Conservation (phyloP, 768 basidiomycete genomes). For the Macrolepiota dolichaula region DNA sequence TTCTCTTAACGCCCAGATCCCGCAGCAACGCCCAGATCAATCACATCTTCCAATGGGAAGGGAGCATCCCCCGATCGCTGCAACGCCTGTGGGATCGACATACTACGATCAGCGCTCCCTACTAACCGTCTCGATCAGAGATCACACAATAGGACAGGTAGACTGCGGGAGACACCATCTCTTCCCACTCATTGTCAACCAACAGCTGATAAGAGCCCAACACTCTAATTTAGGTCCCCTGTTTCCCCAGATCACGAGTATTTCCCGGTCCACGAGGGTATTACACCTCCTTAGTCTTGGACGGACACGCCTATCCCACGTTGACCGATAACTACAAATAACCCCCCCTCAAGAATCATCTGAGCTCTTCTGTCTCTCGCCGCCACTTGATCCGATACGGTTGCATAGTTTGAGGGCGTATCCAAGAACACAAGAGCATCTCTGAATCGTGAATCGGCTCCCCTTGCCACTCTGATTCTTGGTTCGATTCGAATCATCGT, state of each 20-base stretch:
- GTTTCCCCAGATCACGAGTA: not conserved
- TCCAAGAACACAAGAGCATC: not conserved
- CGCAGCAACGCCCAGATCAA: not conserved
- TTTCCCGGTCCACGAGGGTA: not conserved
- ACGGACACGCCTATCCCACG: not conserved
- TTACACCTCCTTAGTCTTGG: not conserved
- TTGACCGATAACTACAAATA: constrained; percentile 4
- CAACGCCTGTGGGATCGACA: not conserved
- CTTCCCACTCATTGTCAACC: not conserved
- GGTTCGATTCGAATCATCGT: not conserved
- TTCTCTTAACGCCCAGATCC: not conserved
- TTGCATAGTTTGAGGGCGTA: not conserved
- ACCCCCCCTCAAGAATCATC: not conserved
- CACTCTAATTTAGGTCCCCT: not conserved
- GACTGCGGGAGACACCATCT: not conserved
- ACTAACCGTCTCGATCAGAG: too few relatives aligned
- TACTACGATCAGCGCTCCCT: not conserved
- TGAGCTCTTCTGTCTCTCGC: not conserved
- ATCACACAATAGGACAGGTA: too few relatives aligned
- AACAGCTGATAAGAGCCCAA: not conserved
- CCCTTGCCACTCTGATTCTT: not conserved
- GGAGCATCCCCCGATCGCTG: not conserved
- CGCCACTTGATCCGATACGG: constrained; percentile 1
- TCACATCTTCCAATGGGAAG: constrained; percentile 1
- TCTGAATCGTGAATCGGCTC: not conserved